Evolutionary conservation across 306 rosid genomes (phyloP).

Genomic region (Glycine soja): DNA sequence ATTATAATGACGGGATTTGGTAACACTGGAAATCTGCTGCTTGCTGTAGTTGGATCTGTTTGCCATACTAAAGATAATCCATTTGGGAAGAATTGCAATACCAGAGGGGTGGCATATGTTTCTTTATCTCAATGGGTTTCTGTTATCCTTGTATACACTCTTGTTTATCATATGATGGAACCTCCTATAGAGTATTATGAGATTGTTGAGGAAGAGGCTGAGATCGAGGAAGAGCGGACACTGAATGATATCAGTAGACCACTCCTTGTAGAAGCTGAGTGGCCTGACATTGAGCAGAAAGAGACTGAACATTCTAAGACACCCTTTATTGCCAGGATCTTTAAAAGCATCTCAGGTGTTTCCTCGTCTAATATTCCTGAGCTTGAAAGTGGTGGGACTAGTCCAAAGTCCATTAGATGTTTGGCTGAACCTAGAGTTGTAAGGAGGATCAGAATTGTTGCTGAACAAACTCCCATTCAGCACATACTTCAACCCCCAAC

Average conservation of each 20-base stretch:
- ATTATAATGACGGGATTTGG: slow-evolving; percentile 89
- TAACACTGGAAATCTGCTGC: slow-evolving; percentile 89
- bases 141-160: slow-evolving; percentile 83
- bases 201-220: slow-evolving; percentile 69
- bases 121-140: slow-evolving; percentile 91
- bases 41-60: slow-evolving; percentile 82
- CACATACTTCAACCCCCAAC: slow-evolving; percentile 93
- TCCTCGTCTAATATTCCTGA: slow-evolving; percentile 63
- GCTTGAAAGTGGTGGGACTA: slow-evolving; percentile 52
- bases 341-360: slow-evolving; percentile 62
- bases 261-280: slow-evolving; percentile 92
- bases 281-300: slow-evolving; percentile 96
- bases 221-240: slow-evolving; percentile 50
- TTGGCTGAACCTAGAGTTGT: slow-evolving; percentile 87
- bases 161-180: slow-evolving; percentile 98
- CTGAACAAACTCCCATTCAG: slow-evolving; percentile 81
- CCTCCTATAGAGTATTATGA: slow-evolving; percentile 82
- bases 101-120: slow-evolving; percentile 88
- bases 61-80: slow-evolving; percentile 76
- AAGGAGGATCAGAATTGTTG: slow-evolving; percentile 77
- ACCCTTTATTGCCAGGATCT: slow-evolving; percentile 74
- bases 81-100: slow-evolving; percentile 73
- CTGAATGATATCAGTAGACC: slow-evolving; percentile 71
- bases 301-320: slow-evolving; percentile 87
- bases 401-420: slow-evolving; percentile 78